Conservation (phyloP, 192 early-diverging fungal species). For the Coemansia sp. region DNA sequence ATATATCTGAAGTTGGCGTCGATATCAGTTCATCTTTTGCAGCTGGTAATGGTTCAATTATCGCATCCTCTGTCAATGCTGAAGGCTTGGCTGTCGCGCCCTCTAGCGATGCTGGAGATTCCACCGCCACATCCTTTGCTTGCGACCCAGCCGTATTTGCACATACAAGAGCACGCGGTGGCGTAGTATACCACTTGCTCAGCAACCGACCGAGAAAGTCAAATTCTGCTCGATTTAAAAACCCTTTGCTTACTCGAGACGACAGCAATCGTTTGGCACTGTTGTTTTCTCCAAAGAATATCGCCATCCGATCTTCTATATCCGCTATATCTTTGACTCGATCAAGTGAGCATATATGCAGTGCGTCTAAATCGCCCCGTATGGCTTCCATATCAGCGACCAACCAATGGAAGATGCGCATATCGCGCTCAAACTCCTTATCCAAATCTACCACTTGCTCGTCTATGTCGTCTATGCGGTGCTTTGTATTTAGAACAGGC, state of each 20-base stretch:
- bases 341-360: constrained; percentile 35
- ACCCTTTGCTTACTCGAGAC: constrained; percentile 25
- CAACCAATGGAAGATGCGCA: constrained; percentile 15
- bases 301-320: constrained; percentile 25
- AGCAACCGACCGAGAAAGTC: constrained; percentile 47
- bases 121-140: no score
- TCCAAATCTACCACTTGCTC: constrained; percentile 14
- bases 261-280: constrained; percentile 26
- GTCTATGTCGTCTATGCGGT: not conserved
- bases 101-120: no score
- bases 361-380: constrained; percentile 21
- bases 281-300: constrained; percentile 34
- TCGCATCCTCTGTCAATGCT: not conserved
- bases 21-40: not conserved
- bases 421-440: constrained; percentile 35
- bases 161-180: constrained; percentile 20
- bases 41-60: not conserved
- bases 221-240: constrained; percentile 47
- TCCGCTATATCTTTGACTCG: constrained; percentile 12
- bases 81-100: no score
- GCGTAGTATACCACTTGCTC: constrained; percentile 32
- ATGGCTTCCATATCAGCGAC: constrained; percentile 21
- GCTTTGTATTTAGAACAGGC: constrained; percentile 10
- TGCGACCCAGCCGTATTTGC: not conserved
- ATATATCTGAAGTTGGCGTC: constrained; percentile 1